Base-by-base conservation (phyloP, 371 early-diverging fungal species). In the Mortierella sp. region DNA sequence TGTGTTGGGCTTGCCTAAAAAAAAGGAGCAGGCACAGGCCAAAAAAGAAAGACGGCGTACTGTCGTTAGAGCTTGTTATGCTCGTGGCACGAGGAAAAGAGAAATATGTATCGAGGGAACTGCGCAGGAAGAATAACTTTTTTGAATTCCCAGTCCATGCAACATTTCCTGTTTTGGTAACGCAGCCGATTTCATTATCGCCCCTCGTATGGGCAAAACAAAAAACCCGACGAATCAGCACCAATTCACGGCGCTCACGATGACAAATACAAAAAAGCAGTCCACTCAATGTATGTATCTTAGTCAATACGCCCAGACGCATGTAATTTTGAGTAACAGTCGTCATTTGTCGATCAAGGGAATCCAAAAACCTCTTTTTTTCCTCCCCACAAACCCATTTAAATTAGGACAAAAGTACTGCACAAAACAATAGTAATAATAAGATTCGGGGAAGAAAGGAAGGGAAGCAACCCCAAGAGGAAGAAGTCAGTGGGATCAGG, bases 1-100 rank as follows among this genome's bases (percentile, higher is more conserved):
- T 70, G 67, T n/a, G 51, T 64, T 66, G 62, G 58, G 68, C 31
- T 43, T 68, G 75, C 75, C 75, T 75, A 60, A n/a, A 28, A 29
- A 22, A 23, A 15, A 43, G 2, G 43, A 12, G n/a, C 22, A 28
- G 17, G 42, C 0, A 28, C 35, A n/a, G 31, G n/a, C 32, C 37
- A 34, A 34, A 23, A 15, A 42, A 35, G 29, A 42, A 35, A 42
- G 53, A 40, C 28, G 55, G 23, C 23, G 54, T 51, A n/a, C 26
- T 23, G 53, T 26, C 28, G 53, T 51, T 51, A 51, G 53, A 51
- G 53, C 53, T 51, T 51, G 53, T 51, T 51, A 23, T 51, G 53
- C 53, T 51, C 53, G 26, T 43, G 45, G 45, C 19, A 43, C 10
- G 45, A 37, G 40, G 13, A n/a, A n/a, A n/a, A n/a, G 13, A 37